Base-by-base conservation (phyloP, 768 basidiomycete genomes). In the Russula sp. region DNA sequence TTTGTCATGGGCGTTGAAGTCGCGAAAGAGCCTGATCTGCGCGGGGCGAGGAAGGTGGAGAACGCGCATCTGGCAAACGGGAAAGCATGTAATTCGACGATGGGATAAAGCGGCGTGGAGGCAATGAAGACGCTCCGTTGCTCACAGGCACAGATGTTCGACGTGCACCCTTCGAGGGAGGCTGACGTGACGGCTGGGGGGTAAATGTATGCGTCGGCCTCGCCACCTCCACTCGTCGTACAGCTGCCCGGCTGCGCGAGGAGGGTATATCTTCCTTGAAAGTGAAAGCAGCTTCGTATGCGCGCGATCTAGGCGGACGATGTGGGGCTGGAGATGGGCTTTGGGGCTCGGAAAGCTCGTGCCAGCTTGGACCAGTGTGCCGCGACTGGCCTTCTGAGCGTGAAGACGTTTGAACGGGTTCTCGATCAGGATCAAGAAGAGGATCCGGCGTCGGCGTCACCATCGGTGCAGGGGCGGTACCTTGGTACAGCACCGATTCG, bases 21-120 rank as follows among this genome's bases (percentile, higher is more conserved):
- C 59, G 22, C 63, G 65, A 61, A 64, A 68, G 68, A 14, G 6
- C 34, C 13, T 27, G 56, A 49, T 59, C 58, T 16, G 66, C 55
- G 6, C 59, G 51, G 16, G 58, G 66, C 2, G 37, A 18, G 32
- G 51, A 52, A 18, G 67, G 62, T 9, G 40, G 51, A 44, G 62
- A 63, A 27, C 63, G 63, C 35, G 63, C 52, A 55, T 64, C 22
- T 10, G 58, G 63, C 4, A 63, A 31, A 39, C 39, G 11, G 40
- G 50, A 34, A 55, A 60, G 20, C n/a, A 16, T 40, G 50, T 51
- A 47, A 32, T 64, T 49, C 47, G 54, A 50, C 11, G 57, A 22
- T 14, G 53, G 34, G 5, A 47, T 34, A 40, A 52, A 40, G 48
- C 34, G 47, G 4, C 34, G 51, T 27, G 11, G 37, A 27, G 52